Percentiles rank a stretch among this genome's conserved stretches.
phyloP scores from a whole-genome alignment of 192 early-diverging fungal species.

The Coemansia sp. region DNA sequence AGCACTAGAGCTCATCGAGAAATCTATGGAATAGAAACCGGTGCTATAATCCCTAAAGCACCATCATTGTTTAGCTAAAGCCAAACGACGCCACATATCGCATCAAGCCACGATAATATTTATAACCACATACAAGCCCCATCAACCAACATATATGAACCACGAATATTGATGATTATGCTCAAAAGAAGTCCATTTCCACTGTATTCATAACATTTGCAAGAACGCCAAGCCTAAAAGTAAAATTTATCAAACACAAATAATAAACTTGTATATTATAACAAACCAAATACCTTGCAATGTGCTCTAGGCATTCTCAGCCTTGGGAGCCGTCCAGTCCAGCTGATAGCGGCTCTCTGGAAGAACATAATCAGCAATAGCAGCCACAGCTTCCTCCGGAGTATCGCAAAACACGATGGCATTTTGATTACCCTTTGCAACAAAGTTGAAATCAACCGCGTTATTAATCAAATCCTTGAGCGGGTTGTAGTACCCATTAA shows the following conservation, averaged over 20 bases:
- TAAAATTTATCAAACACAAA: background rate
- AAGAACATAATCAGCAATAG: slow-evolving; percentile 52
- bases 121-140: too few relatives aligned
- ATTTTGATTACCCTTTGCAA: slow-evolving; percentile 45
- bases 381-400: slow-evolving; percentile 54
- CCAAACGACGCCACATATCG: too few relatives aligned
- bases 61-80: background rate
- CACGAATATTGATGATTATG: too few relatives aligned
- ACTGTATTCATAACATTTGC: too few relatives aligned
- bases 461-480: slow-evolving; percentile 62
- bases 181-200: too few relatives aligned
- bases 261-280: background rate
- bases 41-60: too few relatives aligned
- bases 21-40: too few relatives aligned
- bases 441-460: slow-evolving; percentile 63
- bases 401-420: slow-evolving; percentile 61
- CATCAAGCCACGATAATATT: too few relatives aligned
- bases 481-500: slow-evolving; percentile 69
- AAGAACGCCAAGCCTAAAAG: background rate
- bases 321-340: slow-evolving; percentile 43
- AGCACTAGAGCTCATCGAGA: too few relatives aligned
- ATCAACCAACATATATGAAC: too few relatives aligned
- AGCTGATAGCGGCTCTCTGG: slow-evolving; percentile 51
- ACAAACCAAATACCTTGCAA: too few relatives aligned
- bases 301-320: background rate